Evolutionary conservation across 257 asterid species (phyloP).

Genomic region (Fraxinus americana): DNA sequence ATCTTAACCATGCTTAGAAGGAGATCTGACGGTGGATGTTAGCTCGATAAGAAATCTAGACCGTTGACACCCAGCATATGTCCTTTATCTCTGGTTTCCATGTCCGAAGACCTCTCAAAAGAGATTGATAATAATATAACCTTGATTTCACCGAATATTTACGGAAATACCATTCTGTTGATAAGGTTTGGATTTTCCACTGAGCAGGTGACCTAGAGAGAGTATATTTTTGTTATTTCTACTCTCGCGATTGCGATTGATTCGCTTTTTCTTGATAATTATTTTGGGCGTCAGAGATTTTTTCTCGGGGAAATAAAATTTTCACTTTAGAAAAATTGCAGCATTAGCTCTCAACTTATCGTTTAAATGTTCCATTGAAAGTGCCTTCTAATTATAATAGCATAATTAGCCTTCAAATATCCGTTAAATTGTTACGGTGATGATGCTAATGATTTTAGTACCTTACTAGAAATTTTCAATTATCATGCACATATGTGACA

Average conservation of each 20-base stretch:
- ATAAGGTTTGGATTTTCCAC: conserved; percentile 15
- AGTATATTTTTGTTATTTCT: neutral
- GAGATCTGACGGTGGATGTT: conserved; percentile 21
- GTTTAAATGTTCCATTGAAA: neutral
- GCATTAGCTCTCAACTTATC: neutral
- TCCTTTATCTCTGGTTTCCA: conserved; percentile 22
- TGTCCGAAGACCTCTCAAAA: conserved; percentile 4
- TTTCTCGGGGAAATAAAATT: neutral
- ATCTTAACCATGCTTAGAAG: conserved; percentile 1
- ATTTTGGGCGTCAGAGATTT: neutral
- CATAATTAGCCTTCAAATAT: no score
- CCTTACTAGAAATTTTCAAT: no score
- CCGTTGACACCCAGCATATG: neutral
- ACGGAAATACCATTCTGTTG: conserved; percentile 11
- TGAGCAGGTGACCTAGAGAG: neutral
- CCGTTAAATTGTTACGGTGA: no score
- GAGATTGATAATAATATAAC: neutral
- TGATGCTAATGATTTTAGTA: no score
- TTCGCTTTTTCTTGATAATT: neutral
- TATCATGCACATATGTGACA: no score
- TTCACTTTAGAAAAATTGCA: neutral
- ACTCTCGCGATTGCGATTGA: neutral
- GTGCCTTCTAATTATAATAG: no score
- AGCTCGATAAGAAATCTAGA: conserved; percentile 25
- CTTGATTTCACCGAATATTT: neutral